Evolutionary conservation across 78 protist species (phyloP), one percentile per base, ranked within the genome.

Genomic region (Dictyostelium brefeldianum): DNA sequence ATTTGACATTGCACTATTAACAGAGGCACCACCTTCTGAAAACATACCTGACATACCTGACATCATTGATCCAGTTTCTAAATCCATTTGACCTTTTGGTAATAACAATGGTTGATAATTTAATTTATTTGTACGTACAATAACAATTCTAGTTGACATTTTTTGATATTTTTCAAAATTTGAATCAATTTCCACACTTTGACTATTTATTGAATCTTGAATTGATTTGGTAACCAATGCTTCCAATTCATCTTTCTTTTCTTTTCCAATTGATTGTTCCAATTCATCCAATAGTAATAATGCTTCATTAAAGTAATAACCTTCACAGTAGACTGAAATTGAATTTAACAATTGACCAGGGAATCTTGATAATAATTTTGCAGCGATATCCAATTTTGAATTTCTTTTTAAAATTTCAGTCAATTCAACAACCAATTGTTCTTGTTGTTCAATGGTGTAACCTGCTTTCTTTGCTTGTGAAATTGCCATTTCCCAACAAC

Each of bases 1-100:
- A n/a, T 46, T 48, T 25, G 64, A 50, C 14, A 67, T 27, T 3
- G 41, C 48, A 62, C 84, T 57, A 57, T n/a, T 54, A 22, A 47
- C 79, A 10, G 78, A 70, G 41, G 9, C 69, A 77, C 56, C 83
- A 22, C 83, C 84, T 12, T 91, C 89, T 74, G 90, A 81, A 20
- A 77, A 83, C 90, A 91, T 91, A 43, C 90, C 84, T 36, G 69
- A 43, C 95, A 91, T 91, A 41, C 95, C 95, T 41, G 77, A 51
- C 95, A 91, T 91, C 83, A 91, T 64, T 25, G 85, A 74, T 25
- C 90, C 71, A 41, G 90, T 83, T 29, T 91, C 95, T 11, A 43
- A 65, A 57, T 81, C 90, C 7, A 41, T 31, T 18, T 43, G 43
- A 17, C 83, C 83, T 14, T 29, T 59, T 47, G 77, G 59, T 50